Percentiles rank a stretch among this genome's conserved stretches.
phyloP scores from a whole-genome alignment of 257 asterid species.

The Solanum raphanifolium region DNA sequence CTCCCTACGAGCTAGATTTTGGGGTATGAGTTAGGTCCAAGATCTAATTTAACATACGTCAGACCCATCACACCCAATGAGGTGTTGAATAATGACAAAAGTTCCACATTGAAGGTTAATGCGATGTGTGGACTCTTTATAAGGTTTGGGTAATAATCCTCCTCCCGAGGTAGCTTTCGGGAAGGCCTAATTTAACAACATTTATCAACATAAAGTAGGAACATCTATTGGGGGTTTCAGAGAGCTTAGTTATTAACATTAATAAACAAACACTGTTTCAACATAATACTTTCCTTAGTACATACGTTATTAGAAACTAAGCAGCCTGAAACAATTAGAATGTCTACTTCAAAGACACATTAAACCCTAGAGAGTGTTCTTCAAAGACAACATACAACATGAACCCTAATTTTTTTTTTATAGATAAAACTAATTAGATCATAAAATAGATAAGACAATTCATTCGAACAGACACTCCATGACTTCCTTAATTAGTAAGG shows the following conservation, averaged over 20 bases:
- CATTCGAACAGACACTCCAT: background rate
- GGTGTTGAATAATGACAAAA: background rate
- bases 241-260: slow-evolving; percentile 20
- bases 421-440: background rate
- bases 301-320: background rate
- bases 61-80: too few relatives aligned
- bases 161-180: background rate
- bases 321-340: slow-evolving; percentile 3
- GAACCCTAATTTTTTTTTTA: background rate
- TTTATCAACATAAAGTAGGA: background rate
- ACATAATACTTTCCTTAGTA: slow-evolving; percentile 32
- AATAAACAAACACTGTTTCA: slow-evolving; percentile 1
- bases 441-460: background rate
- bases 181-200: background rate
- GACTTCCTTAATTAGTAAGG: slow-evolving; percentile 39
- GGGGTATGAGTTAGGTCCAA: too few relatives aligned
- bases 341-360: slow-evolving; percentile 7
- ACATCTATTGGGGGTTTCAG: slow-evolving; percentile 1
- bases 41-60: too few relatives aligned
- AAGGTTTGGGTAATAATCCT: too few relatives aligned
- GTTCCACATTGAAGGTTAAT: background rate
- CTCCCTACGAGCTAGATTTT: too few relatives aligned
- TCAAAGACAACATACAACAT: slow-evolving; percentile 8
- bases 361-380: background rate
- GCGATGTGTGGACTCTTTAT: background rate